Evolutionary conservation across 306 rosid genomes (phyloP).

Genomic region (Quercus aquifolioides): DNA sequence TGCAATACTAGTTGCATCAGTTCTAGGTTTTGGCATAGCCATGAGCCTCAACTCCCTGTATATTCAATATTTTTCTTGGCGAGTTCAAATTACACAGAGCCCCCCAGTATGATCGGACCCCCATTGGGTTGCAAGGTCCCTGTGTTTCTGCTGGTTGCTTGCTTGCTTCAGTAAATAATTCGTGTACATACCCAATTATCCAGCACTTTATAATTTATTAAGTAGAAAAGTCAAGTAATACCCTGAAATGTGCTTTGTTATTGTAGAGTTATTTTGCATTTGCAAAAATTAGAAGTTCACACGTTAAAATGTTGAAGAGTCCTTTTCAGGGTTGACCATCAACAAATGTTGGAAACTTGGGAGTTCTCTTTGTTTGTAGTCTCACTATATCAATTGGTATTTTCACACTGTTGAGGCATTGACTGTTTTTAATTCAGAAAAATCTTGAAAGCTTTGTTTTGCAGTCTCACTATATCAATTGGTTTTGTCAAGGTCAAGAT

Average conservation of each 20-base stretch:
- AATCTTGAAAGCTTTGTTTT: neutral
- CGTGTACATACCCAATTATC: neutral
- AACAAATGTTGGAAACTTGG: neutral
- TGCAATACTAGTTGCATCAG: constrained; percentile 71
- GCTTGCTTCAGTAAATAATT: neutral
- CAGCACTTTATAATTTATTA: too few relatives aligned
- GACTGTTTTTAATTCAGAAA: neutral
- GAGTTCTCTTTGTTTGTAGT: neutral
- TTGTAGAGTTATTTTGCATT: neutral
- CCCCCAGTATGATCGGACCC: constrained; percentile 48
- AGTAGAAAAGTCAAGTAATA: neutral
- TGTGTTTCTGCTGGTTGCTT: neutral
- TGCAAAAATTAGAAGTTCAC: neutral
- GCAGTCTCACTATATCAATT: too few relatives aligned
- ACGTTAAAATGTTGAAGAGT: neutral
- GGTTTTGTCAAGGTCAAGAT: neutral
- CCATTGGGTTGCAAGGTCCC: neutral
- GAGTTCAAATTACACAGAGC: constrained; percentile 50
- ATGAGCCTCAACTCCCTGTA: constrained; percentile 68
- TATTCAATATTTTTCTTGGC: constrained; percentile 63
- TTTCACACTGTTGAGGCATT: neutral
- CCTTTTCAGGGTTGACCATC: neutral
- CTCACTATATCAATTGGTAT: neutral
- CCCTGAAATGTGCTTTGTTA: neutral
- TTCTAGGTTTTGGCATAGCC: constrained; percentile 74